Evolutionary conservation across 768 basidiomycete species (phyloP).

Genomic region (Tulasnella sp.): DNA sequence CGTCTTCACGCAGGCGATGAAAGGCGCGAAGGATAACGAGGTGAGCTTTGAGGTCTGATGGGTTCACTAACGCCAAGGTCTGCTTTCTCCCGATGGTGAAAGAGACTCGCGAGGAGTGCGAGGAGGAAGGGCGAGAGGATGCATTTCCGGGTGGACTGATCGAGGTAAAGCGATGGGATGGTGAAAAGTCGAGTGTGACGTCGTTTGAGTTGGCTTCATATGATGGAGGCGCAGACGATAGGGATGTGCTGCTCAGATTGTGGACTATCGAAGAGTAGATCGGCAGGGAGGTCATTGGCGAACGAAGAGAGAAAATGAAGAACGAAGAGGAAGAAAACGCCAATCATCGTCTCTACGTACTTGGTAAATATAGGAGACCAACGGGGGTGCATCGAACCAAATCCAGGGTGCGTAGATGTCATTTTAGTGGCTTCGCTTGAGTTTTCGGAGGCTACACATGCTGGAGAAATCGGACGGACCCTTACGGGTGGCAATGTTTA

Average conservation of each 20-base stretch:
- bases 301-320: neutral
- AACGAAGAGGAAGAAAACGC: neutral
- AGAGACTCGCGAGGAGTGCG: neutral
- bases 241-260: neutral
- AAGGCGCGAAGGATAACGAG: slow-evolving; percentile 22
- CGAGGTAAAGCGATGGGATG: neutral
- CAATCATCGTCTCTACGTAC: neutral
- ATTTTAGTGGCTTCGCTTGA: neutral
- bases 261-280: neutral
- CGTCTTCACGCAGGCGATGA: slow-evolving; percentile 1
- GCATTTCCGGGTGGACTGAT: neutral
- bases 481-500: slow-evolving; percentile 3
- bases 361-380: neutral
- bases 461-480: neutral
- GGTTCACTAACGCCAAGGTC: neutral
- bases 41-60: slow-evolving; percentile 1
- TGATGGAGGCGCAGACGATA: neutral
- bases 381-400: neutral
- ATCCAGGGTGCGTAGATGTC: neutral
- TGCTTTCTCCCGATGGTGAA: slow-evolving; percentile 15
- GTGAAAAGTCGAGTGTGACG: neutral
- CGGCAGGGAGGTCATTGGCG: neutral
- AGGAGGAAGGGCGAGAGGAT: neutral
- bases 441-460: slow-evolving; percentile 1
- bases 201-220: neutral